Evolutionary conservation across 2,329 filamentous ascomycete genomes (phyloP).

Genomic region (Lachnellula subtilissima): DNA sequence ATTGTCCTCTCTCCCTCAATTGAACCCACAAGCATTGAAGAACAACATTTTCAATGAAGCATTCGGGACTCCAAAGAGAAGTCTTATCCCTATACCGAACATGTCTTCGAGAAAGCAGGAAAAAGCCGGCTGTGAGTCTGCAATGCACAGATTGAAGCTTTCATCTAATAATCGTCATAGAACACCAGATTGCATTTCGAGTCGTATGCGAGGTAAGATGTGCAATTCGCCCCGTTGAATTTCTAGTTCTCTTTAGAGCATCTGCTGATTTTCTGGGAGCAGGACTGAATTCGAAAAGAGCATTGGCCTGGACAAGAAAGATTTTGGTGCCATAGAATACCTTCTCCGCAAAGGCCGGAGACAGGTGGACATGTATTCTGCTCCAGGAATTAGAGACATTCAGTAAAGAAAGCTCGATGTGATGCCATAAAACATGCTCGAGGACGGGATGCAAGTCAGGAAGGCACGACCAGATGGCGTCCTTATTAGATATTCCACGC

Average conservation of each 20-base stretch:
- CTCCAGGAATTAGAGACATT: conserved; percentile 61
- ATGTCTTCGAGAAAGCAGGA: conserved; percentile 75
- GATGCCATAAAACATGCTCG: neutral
- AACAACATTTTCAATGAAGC: conserved; percentile 38
- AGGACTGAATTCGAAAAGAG: conserved; percentile 74
- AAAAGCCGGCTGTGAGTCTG: conserved; percentile 66
- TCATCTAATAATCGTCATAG: conserved; percentile 34
- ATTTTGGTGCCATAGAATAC: conserved; percentile 66
- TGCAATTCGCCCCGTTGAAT: neutral
- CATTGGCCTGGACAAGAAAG: conserved; percentile 57
- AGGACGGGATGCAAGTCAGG: neutral
- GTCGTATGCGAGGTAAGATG: conserved; percentile 54
- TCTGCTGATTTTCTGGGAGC: conserved; percentile 4
- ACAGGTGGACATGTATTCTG: conserved; percentile 63
- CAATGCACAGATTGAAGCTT: conserved; percentile 6
- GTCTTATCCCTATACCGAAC: conserved; percentile 81
- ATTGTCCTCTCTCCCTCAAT: neutral
- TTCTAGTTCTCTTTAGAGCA: neutral
- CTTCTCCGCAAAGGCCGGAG: conserved; percentile 60
- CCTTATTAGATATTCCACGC: neutral
- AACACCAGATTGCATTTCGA: conserved; percentile 56
- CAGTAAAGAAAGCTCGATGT: conserved; percentile 14
- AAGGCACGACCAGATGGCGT: conserved; percentile 10
- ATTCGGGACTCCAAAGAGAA: conserved; percentile 87
- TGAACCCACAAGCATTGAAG: neutral